Evolutionary conservation across 495 filamentous ascomycete species (phyloP).

Genomic region (Glonium stellatum): DNA sequence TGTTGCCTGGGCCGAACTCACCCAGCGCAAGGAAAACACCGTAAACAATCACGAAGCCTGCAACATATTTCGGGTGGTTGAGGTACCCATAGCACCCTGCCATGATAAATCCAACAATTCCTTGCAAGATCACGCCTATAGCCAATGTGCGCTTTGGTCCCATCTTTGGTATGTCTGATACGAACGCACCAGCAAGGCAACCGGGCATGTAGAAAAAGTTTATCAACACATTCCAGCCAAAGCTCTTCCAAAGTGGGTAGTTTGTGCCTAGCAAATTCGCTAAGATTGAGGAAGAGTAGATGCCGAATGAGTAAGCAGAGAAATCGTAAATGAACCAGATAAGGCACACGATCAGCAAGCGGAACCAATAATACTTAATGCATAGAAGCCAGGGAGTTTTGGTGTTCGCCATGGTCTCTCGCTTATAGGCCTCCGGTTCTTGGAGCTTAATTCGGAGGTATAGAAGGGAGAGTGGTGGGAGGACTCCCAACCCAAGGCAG

Average conservation of each 20-base stretch:
- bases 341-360: conserved; percentile 60
- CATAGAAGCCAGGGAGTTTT: conserved; percentile 53
- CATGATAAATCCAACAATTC: conserved; percentile 81
- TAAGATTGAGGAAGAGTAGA: conserved; percentile 69
- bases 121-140: conserved; percentile 60
- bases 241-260: conserved; percentile 61
- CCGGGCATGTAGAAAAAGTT: conserved; percentile 85
- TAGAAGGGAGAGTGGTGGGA: conserved; percentile 69
- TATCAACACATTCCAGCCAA: conserved; percentile 80
- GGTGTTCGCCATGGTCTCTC: conserved; percentile 45
- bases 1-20: conserved; percentile 83
- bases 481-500: conserved; percentile 67
- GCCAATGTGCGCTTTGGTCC: conserved; percentile 68
- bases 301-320: conserved; percentile 68
- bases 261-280: conserved; percentile 52
- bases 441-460: conserved; percentile 67
- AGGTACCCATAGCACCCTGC: conserved; percentile 62
- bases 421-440: conserved; percentile 77
- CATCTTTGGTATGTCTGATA: conserved; percentile 56
- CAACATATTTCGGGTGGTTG: conserved; percentile 56
- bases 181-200: conserved; percentile 63
- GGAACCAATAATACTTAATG: conserved; percentile 53
- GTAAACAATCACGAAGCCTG: conserved; percentile 69
- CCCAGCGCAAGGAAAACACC: conserved; percentile 79
- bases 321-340: conserved; percentile 97